phyloP scores from a whole-genome alignment of 495 filamentous ascomycete species.

The Emericellopsis terricola region DNA sequence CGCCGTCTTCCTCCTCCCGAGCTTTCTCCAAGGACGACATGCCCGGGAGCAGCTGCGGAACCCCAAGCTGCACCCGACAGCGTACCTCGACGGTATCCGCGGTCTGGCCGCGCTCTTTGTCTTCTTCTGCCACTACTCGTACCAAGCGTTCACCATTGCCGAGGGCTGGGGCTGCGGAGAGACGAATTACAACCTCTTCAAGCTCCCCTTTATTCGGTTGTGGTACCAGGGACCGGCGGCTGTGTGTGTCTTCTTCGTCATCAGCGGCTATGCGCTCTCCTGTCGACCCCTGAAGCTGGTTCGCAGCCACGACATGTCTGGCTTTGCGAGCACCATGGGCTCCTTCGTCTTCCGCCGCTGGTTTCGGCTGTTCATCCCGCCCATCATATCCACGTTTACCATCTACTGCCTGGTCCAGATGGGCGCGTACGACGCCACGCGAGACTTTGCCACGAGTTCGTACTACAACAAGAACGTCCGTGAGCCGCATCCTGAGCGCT shows the following conservation, averaged over 20 bases:
- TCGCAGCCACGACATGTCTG: slow-evolving; percentile 22
- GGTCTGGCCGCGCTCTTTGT: slow-evolving; percentile 40
- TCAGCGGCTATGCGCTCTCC: slow-evolving; percentile 54
- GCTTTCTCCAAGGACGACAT: slow-evolving; percentile 15
- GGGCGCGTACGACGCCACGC: slow-evolving; percentile 28
- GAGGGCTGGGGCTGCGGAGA: slow-evolving; percentile 16
- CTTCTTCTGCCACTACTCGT: slow-evolving; percentile 33
- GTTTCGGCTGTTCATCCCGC: slow-evolving; percentile 48
- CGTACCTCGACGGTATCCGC: slow-evolving; percentile 40
- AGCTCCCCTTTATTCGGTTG: slow-evolving; percentile 48
- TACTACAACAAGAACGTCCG: slow-evolving; percentile 19
- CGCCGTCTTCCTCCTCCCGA: slow-evolving; percentile 17
- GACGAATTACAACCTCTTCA: slow-evolving; percentile 25
- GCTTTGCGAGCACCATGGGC: slow-evolving; percentile 22
- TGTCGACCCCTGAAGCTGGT: slow-evolving; percentile 43
- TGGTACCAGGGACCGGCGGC: slow-evolving; percentile 50
- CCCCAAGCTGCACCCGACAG: slow-evolving; percentile 20
- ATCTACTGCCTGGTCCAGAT: slow-evolving; percentile 37
- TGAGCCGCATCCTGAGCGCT: slow-evolving; percentile 17
- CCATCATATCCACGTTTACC: slow-evolving; percentile 36
- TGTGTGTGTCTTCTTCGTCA: slow-evolving; percentile 62
- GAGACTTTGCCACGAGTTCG: slow-evolving; percentile 17
- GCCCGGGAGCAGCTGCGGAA: slow-evolving; percentile 7
- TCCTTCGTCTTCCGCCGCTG: slow-evolving; percentile 50
- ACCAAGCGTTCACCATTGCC: slow-evolving; percentile 24